Percentiles rank a stretch among this genome's conserved stretches.
Evolutionary conservation across 2,329 filamentous ascomycete genomes (phyloP).

Genomic region (Neofusicoccum sp.): DNA sequence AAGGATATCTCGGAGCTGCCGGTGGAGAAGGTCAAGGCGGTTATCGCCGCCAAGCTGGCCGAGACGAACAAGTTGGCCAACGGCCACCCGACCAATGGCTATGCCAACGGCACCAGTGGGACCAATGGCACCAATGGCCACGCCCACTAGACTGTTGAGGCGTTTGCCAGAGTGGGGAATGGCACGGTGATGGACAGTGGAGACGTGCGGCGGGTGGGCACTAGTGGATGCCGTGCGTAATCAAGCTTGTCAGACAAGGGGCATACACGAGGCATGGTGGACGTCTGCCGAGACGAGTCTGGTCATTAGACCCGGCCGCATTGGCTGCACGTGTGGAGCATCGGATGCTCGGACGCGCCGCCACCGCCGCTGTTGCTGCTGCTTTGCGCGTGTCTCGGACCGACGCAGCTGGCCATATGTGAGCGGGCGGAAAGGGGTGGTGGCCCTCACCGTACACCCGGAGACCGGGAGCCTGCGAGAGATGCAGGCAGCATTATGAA

Average conservation of each 20-base stretch:
- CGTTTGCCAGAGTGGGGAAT: neutral
- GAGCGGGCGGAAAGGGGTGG: neutral
- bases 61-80: conserved; percentile 6
- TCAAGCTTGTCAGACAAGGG: neutral
- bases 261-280: neutral
- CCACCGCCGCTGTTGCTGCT: neutral
- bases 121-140: conserved; percentile 1
- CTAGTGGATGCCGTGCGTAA: neutral
- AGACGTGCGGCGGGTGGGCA: neutral
- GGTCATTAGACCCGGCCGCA: neutral
- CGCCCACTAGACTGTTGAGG: neutral
- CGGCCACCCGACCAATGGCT: conserved; percentile 1
- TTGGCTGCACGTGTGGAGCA: neutral
- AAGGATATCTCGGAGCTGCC: conserved; percentile 58
- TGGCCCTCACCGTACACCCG: neutral
- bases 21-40: conserved; percentile 57
- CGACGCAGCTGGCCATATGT: neutral
- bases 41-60: conserved; percentile 39
- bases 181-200: too few species aligned
- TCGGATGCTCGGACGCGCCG: neutral
- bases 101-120: neutral
- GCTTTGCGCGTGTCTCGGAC: neutral
- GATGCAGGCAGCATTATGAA: neutral
- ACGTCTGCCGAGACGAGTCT: neutral
- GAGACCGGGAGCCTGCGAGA: neutral